Evolutionary conservation across 352 stramenopile species (phyloP).

Genomic region (Globisporangium yorkense): DNA sequence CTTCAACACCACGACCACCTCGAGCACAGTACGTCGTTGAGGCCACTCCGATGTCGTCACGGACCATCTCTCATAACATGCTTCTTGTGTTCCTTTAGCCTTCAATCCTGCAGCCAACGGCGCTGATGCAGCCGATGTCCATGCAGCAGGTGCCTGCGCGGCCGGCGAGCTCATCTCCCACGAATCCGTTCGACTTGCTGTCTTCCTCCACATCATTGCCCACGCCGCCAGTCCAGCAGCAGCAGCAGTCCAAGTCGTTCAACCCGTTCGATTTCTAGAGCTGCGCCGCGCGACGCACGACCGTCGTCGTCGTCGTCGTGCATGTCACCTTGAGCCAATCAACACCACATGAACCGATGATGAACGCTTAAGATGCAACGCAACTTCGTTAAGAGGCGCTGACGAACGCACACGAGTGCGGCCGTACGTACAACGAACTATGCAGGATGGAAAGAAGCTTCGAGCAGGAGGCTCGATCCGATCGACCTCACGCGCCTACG

Average conservation of each 20-base stretch:
- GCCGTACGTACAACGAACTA: not conserved
- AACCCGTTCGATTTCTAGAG: slow-evolving; percentile 49
- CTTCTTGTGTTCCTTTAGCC: not conserved
- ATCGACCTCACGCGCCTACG: not conserved
- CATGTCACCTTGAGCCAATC: too few species aligned
- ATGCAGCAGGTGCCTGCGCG: not conserved
- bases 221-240: not conserved
- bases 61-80: too few species aligned
- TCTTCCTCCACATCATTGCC: not conserved
- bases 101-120: not conserved
- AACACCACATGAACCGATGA: too few species aligned
- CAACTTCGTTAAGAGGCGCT: not conserved
- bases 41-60: too few species aligned
- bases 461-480: not conserved
- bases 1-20: not conserved
- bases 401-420: not conserved
- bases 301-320: too few species aligned
- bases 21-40: not conserved
- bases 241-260: slow-evolving; percentile 23
- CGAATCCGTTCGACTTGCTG: slow-evolving; percentile 32
- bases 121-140: not conserved
- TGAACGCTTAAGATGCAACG: not conserved
- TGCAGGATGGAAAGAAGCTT: not conserved
- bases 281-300: not conserved
- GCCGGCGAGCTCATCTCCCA: slow-evolving; percentile 20